These are phyloP conservation scores for Przewalskia tangutica DNA, from an alignment of 257 asterid genomes.

Conservation along the genomic window DNA sequence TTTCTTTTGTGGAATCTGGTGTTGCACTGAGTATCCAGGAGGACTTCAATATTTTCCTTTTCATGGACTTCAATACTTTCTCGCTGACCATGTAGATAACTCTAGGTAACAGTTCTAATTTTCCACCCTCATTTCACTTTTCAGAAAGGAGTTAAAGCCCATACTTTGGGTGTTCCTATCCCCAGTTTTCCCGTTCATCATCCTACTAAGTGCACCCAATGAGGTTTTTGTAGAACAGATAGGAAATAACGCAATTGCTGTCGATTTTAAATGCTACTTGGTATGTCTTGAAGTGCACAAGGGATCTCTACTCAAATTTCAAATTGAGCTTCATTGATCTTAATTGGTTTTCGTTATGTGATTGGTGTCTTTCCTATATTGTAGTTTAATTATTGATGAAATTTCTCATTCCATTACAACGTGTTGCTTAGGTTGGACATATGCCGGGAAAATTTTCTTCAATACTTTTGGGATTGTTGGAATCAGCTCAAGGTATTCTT, in stretches of 20 bases:
- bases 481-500: conserved; percentile 55
- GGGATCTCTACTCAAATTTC: neutral
- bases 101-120: neutral
- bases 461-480: conserved; percentile 84
- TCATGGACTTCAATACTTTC: neutral
- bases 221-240: neutral
- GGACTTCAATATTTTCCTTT: neutral
- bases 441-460: conserved; percentile 69
- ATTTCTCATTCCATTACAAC: conserved; percentile 16
- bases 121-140: conserved; percentile 1
- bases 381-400: neutral
- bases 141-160: neutral
- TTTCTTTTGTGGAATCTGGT: neutral
- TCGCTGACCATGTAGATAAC: neutral
- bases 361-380: neutral
- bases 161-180: neutral
- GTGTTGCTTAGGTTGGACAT: conserved; percentile 57
- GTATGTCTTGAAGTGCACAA: neutral
- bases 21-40: neutral
- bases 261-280: neutral
- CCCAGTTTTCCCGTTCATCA: neutral
- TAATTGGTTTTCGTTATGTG: neutral
- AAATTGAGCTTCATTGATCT: neutral
- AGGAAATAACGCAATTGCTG: neutral
- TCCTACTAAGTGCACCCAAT: neutral